Conservation (phyloP, 2,329 filamentous ascomycete species). For the Fusarium tanahbumbuense region DNA sequence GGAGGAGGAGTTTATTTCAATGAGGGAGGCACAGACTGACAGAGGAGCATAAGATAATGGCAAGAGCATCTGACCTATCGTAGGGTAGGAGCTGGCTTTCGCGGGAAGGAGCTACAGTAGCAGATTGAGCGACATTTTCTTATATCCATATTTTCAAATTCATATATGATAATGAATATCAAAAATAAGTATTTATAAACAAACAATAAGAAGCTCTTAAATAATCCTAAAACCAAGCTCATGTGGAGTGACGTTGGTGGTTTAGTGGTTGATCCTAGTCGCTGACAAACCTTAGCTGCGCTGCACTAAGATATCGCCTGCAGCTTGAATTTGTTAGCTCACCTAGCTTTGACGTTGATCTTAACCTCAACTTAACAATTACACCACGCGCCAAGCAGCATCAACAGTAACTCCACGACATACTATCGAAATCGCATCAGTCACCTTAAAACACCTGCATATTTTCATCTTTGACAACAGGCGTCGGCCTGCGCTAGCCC, state of each 20-base stretch:
- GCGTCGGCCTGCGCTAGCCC: conserved; percentile 23
- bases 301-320: conserved; percentile 15
- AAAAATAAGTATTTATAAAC: neutral
- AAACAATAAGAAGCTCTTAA: neutral
- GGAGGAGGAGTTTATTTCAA: neutral
- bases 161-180: neutral
- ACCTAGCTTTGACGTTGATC: conserved; percentile 9
- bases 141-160: neutral
- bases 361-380: conserved; percentile 18
- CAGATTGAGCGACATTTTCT: neutral
- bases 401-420: neutral
- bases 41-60: neutral
- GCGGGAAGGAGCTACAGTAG: neutral
- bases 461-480: neutral
- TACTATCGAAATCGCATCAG: neutral
- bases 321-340: conserved; percentile 34
- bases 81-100: neutral
- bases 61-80: neutral
- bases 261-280: conserved; percentile 15
- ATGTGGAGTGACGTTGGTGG: conserved; percentile 13
- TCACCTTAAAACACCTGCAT: neutral
- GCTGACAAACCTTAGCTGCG: conserved; percentile 36
- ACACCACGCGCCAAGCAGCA: neutral
- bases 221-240: conserved; percentile 7
- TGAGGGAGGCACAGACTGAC: neutral